Conservation (phyloP, 148 eudicot genomes). For the Rhododendron kiyosumense region DNA sequence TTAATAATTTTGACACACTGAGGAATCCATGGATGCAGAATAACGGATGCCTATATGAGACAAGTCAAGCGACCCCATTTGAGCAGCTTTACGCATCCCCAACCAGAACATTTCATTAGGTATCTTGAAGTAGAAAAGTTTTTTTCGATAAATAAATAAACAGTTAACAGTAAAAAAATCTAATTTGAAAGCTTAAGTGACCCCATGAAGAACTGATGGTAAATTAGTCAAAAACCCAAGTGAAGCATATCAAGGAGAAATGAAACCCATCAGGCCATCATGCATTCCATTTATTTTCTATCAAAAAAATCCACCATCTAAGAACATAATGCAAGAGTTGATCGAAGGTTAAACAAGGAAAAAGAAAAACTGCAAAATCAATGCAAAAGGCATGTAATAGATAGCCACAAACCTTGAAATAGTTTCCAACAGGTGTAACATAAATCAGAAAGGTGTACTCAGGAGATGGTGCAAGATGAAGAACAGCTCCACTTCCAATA, state of each 20-base stretch:
- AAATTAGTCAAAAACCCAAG: neutral
- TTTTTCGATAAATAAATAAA: neutral
- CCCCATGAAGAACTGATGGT: neutral
- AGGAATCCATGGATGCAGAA: neutral
- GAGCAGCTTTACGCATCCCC: neutral
- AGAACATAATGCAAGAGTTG: neutral
- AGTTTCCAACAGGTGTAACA: slow-evolving; percentile 94
- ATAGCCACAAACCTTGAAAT: slow-evolving; percentile 69
- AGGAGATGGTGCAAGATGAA: slow-evolving; percentile 93
- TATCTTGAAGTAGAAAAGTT: neutral
- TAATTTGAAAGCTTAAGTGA: neutral
- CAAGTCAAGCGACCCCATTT: neutral
- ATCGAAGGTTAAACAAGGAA: neutral
- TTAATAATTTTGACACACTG: neutral
- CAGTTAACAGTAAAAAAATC: neutral
- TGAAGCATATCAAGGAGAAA: neutral
- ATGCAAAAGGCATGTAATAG: neutral
- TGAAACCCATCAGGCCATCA: neutral
- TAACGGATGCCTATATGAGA: neutral
- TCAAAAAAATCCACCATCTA: neutral
- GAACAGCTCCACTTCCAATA: slow-evolving; percentile 94
- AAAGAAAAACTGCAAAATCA: neutral
- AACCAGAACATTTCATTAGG: neutral
- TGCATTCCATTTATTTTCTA: neutral
- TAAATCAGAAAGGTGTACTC: slow-evolving; percentile 88